These are phyloP conservation scores for Trametes cinnabarina DNA, from an alignment of 768 basidiomycete species.

Conservation along the genomic window DNA sequence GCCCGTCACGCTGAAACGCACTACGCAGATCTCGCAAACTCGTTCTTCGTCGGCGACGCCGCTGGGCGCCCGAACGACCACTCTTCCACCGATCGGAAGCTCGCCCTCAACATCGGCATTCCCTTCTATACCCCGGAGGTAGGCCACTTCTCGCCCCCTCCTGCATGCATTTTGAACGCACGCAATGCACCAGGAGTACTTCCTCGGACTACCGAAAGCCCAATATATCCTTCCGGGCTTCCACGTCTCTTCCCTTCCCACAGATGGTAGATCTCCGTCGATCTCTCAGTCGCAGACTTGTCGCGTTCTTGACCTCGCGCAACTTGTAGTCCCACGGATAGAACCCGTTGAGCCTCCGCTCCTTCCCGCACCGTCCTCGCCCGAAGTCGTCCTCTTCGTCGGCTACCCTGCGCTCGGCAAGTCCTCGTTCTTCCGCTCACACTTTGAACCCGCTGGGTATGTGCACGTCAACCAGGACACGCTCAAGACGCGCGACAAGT, in stretches of 20 bases:
- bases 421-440: constrained; percentile 67
- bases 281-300: neutral
- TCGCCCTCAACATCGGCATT: constrained; percentile 73
- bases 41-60: constrained; percentile 88
- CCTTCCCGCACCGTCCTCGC: constrained; percentile 30
- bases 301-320: neutral
- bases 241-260: constrained; percentile 48
- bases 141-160: constrained; percentile 11
- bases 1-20: constrained; percentile 16
- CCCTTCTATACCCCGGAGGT: constrained; percentile 87
- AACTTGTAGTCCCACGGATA: constrained; percentile 44
- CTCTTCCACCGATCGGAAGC: constrained; percentile 80
- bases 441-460: constrained; percentile 72
- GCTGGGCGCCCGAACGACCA: constrained; percentile 81
- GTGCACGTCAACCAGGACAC: constrained; percentile 86
- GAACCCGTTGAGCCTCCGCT: constrained; percentile 52
- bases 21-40: constrained; percentile 53
- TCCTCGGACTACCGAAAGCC: constrained; percentile 49
- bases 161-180: neutral
- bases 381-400: constrained; percentile 59
- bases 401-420: constrained; percentile 75
- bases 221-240: constrained; percentile 65
- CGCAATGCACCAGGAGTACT: constrained; percentile 73
- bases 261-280: constrained; percentile 20
- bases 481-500: constrained; percentile 71